A percentile compares a stretch with the other conserved stretches of the same genome.
Evolutionary conservation across 225 moss, liverwort and hornwort species (phyloP).

Genomic region (Polytrichum formosum): DNA sequence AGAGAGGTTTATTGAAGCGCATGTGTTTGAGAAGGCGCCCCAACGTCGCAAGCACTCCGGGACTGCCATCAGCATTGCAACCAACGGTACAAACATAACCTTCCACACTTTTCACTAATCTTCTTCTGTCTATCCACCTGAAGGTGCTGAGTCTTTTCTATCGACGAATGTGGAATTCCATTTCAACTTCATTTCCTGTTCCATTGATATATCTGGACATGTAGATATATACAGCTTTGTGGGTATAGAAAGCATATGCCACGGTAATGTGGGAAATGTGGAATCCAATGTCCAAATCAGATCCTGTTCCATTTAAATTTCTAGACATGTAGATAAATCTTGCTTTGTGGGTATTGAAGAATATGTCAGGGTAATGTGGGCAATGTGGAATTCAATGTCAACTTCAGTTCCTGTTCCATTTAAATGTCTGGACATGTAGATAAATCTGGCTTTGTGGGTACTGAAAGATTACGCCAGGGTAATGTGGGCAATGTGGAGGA

Average conservation of each 20-base stretch:
- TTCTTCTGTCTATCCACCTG: neutral
- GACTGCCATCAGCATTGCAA: constrained; percentile 39
- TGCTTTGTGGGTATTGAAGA: too few relatives aligned
- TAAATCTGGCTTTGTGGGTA: too few relatives aligned
- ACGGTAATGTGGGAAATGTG: too few relatives aligned
- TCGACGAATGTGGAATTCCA: neutral
- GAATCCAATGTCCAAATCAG: neutral
- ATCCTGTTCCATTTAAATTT: too few relatives aligned
- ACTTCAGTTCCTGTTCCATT: neutral
- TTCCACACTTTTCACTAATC: neutral
- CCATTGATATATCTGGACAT: neutral
- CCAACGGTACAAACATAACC: constrained; percentile 25
- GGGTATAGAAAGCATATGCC: neutral
- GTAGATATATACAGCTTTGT: neutral
- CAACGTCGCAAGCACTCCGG: constrained; percentile 34
- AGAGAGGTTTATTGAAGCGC: constrained; percentile 43
- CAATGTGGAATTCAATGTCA: neutral
- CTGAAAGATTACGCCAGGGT: too few relatives aligned
- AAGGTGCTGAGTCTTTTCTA: neutral
- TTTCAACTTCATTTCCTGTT: too few relatives aligned
- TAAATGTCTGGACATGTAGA: too few relatives aligned
- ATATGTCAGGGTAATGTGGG: neutral
- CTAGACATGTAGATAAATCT: too few relatives aligned
- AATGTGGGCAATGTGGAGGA: neutral
- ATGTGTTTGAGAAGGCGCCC: constrained; percentile 44